Conservation (phyloP, 148 eudicot species). For the Rheum nobile region DNA sequence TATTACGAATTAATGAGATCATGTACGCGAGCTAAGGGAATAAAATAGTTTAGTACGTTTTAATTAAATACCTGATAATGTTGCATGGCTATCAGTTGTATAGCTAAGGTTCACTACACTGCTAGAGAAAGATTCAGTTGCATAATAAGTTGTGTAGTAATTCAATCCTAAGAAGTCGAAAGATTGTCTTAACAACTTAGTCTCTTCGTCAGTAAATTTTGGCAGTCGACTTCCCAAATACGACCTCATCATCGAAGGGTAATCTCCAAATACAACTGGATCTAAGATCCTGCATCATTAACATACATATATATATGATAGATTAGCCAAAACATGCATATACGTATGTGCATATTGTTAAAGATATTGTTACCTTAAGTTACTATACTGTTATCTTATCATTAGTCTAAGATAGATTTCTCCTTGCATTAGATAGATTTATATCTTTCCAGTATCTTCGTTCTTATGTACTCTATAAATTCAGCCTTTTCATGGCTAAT, state of each 20-base stretch:
- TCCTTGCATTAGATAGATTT: no score
- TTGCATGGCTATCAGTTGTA: conserved; percentile 16
- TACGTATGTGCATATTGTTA: no score
- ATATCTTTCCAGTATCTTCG: no score
- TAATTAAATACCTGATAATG: conserved; percentile 10
- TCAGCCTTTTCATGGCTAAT: no score
- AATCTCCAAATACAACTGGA: conserved; percentile 31
- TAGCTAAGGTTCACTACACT: conserved; percentile 10
- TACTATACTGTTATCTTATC: no score
- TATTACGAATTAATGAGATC: background rate
- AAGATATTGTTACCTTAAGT: no score
- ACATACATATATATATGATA: no score
- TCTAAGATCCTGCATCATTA: conserved; percentile 29
- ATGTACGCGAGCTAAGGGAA: background rate
- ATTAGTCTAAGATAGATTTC: no score
- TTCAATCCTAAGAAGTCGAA: conserved; percentile 32
- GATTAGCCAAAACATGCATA: background rate
- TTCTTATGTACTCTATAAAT: no score
- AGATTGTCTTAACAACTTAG: conserved; percentile 22
- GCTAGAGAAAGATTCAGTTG: conserved; percentile 9
- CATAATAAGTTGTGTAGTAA: conserved; percentile 26
- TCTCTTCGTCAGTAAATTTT: conserved; percentile 20
- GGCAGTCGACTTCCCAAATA: conserved; percentile 24
- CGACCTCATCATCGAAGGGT: conserved; percentile 21
- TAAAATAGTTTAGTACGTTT: background rate